A percentile compares a stretch with the other conserved stretches of the same genome.
Evolutionary conservation across 192 early-diverging fungal species (phyloP).

Genomic region (Coemansia sp.): DNA sequence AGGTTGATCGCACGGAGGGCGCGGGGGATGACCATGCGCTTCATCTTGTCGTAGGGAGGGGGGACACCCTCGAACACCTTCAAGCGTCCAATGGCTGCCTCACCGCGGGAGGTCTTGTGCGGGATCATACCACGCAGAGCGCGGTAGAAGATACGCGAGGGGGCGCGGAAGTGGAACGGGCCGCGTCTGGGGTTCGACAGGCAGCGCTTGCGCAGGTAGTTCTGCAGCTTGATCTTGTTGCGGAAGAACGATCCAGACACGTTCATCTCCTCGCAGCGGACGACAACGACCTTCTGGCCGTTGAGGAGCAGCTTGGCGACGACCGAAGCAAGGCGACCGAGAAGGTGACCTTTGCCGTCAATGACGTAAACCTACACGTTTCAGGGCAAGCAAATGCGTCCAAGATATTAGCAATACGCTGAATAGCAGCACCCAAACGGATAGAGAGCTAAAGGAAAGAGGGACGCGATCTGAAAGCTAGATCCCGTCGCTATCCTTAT

Average conservation of each 20-base stretch:
- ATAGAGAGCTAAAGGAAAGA: too few species aligned
- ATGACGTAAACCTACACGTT: conserved; percentile 87
- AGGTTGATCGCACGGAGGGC: conserved; percentile 97
- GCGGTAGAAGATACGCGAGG: conserved; percentile 96
- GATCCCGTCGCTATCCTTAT: too few species aligned
- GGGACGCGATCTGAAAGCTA: too few species aligned
- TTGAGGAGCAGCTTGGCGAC: conserved; percentile 97
- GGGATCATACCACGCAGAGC: conserved; percentile 98
- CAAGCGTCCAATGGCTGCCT: conserved; percentile 93
- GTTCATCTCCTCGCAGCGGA: conserved; percentile 99
- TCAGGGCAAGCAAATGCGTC: background rate
- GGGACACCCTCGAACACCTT: conserved; percentile 99
- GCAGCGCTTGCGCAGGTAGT: conserved; percentile 97
- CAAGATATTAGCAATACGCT: background rate
- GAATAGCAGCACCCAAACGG: too few species aligned
- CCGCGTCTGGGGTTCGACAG: conserved; percentile 95
- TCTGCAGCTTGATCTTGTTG: conserved; percentile 98
- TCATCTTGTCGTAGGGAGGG: conserved; percentile 93
- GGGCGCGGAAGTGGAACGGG: conserved; percentile 98
- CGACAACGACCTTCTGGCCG: conserved; percentile 96
- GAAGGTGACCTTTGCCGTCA: conserved; percentile 98
- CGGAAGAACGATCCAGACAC: conserved; percentile 98
- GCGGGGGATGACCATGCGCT: conserved; percentile 96
- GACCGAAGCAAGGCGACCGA: conserved; percentile 96
- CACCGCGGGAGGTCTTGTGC: conserved; percentile 99